phyloP scores from a whole-genome alignment of 352 stramenopile genomes.

The Aphanomyces stellatus region DNA sequence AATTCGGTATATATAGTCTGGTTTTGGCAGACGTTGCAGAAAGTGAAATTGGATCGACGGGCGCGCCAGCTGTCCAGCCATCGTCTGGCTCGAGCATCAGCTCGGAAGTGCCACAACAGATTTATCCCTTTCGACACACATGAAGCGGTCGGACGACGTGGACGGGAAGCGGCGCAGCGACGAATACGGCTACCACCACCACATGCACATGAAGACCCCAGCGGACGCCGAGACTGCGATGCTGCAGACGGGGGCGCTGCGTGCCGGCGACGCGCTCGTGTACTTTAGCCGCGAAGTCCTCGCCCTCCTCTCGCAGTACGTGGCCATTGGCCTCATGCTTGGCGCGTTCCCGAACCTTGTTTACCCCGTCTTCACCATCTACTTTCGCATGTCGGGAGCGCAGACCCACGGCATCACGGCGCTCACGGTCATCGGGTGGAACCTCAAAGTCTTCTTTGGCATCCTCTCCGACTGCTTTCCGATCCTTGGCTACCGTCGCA shows the following conservation, averaged over 20 bases:
- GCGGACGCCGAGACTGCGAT: not conserved
- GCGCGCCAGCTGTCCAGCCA: too few relatives aligned
- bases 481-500: slow-evolving; percentile 40
- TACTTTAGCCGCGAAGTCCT: slow-evolving; percentile 33
- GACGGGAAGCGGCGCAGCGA: slow-evolving; percentile 20
- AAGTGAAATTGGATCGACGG: too few relatives aligned
- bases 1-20: too few relatives aligned
- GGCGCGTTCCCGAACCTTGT: slow-evolving; percentile 35
- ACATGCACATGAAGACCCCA: not conserved
- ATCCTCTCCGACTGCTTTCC: slow-evolving; percentile 44
- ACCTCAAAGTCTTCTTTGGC: slow-evolving; percentile 46
- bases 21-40: too few relatives aligned
- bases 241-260: slow-evolving; percentile 36
- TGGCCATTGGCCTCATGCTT: slow-evolving; percentile 36
- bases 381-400: slow-evolving; percentile 40
- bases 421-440: slow-evolving; percentile 39
- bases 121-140: too few relatives aligned
- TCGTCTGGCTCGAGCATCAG: too few relatives aligned
- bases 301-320: slow-evolving; percentile 39
- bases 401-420: slow-evolving; percentile 30
- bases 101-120: too few relatives aligned
- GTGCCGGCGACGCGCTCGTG: slow-evolving; percentile 28
- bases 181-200: not conserved
- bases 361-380: slow-evolving; percentile 40
- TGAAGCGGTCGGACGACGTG: not conserved